Percentiles rank a stretch among this genome's conserved stretches.
Evolutionary conservation across 2,329 filamentous ascomycete genomes (phyloP).

Genomic region (Colletotrichum orbiculare): DNA sequence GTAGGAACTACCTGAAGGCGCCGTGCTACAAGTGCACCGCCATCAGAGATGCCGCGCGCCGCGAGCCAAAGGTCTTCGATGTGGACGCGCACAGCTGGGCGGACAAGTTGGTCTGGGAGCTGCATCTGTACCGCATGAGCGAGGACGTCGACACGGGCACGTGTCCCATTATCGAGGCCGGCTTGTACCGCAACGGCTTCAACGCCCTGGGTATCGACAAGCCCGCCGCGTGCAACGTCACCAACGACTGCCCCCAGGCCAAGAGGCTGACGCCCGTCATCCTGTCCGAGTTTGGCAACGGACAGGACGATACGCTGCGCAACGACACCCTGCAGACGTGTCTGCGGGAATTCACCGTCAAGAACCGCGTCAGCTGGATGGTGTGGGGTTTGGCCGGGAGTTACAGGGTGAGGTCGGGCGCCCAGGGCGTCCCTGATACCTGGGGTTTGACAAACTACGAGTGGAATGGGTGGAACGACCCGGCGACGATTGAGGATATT

Average conservation of each 20-base stretch:
- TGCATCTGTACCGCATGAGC: constrained; percentile 52
- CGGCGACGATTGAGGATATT: constrained; percentile 56
- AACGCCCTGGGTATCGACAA: constrained; percentile 50
- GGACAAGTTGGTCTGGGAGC: constrained; percentile 59
- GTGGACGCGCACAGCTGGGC: constrained; percentile 57
- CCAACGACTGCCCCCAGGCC: constrained; percentile 53
- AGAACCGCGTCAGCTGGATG: constrained; percentile 59
- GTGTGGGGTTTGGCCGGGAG: constrained; percentile 62
- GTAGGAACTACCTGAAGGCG: constrained; percentile 29
- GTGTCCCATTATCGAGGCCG: constrained; percentile 59
- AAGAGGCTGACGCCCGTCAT: constrained; percentile 57
- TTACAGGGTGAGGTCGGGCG: constrained; percentile 59
- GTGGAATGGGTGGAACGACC: constrained; percentile 59
- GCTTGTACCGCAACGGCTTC: constrained; percentile 61
- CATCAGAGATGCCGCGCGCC: constrained; percentile 36
- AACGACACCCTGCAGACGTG: constrained; percentile 53
- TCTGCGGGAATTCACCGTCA: constrained; percentile 55
- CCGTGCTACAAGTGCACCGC: constrained; percentile 37
- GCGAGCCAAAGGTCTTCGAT: constrained; percentile 58
- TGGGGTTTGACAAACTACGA: constrained; percentile 60
- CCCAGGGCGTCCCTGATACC: constrained; percentile 57
- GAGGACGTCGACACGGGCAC: constrained; percentile 55
- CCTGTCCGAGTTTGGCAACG: constrained; percentile 60
- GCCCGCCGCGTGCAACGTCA: constrained; percentile 43
- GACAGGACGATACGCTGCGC: constrained; percentile 53